Base-by-base conservation (phyloP, 1,284 basidiomycete species). In the Ganoderma leucocontextum region DNA sequence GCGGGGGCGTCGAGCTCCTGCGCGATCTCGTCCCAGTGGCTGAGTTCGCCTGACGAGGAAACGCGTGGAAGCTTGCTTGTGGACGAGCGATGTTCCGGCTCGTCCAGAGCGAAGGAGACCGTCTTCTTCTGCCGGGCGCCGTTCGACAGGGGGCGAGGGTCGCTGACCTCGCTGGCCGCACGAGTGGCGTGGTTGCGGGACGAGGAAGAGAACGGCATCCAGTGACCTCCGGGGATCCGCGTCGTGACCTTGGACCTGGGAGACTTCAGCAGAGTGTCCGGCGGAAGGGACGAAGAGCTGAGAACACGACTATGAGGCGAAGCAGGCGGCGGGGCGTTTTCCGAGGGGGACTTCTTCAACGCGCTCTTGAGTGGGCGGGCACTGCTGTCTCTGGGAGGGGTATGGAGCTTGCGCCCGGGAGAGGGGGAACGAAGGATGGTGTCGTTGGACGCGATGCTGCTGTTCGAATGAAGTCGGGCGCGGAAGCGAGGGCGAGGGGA, bases 341-440 rank as follows among this genome's bases (percentile, higher is more conserved):
- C 44, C 7, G 66, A 41, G 2, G 60, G 22, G 17, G 65, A 66
- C 44, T 65, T 70, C 63, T 72, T 72, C 60, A 72, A 29, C 10
- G 69, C 71, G 61, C 71, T 70, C 69, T 70, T 72, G 60, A 72
- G 62, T 39, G 68, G 66, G 25, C 59, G 65, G 10, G 33, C 25
- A 12, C n/a, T 49, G 38, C 29, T 39, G 6, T 41, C 55, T 22
- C 12, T n/a, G 17, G 49, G 55, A 19, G 25, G 55, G 8, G 57
- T 15, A 55, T 49, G 44, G 3, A 62, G 44, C 52, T 62, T 62
- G 33, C 12, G 29, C 12, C 42, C 33, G 1, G 63, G 25, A 38
- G 25, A 60, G 7, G 38, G 35, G 35, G 62, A 47, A 52, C 42
- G 41, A 36, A 42, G 52, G 19, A 55, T 15, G 2, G 62, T 57